phyloP scores from a whole-genome alignment of 1,139 yeast species.

The Debaryomyces nepalensis region DNA sequence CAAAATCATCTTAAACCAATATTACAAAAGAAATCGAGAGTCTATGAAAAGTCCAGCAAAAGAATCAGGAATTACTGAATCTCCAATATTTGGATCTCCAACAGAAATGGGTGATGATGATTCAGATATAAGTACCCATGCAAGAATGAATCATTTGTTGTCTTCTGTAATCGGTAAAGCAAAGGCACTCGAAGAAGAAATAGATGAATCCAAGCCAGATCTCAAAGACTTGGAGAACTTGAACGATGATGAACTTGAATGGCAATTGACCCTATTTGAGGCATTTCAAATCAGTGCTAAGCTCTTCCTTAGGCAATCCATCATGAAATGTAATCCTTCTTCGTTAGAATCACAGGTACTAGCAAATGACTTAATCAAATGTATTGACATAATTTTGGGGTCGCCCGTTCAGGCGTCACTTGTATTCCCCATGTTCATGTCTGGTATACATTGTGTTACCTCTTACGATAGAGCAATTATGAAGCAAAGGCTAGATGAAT shows the following conservation, averaged over 20 bases:
- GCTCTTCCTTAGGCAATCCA: constrained; percentile 68
- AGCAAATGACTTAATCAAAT: constrained; percentile 55
- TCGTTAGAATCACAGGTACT: constrained; percentile 67
- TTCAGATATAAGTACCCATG: constrained; percentile 34
- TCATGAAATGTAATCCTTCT: constrained; percentile 62
- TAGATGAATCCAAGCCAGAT: constrained; percentile 60
- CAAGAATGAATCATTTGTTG: constrained; percentile 28
- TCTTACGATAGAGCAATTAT: constrained; percentile 54
- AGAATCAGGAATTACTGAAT: neutral
- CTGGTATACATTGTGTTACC: constrained; percentile 70
- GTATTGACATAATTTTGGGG: constrained; percentile 66
- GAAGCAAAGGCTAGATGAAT: constrained; percentile 56
- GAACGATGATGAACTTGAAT: constrained; percentile 59
- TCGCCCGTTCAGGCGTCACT: constrained; percentile 72
- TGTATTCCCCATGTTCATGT: constrained; percentile 76
- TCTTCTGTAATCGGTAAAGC: constrained; percentile 41
- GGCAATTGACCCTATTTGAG: constrained; percentile 73
- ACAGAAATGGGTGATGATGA: constrained; percentile 20
- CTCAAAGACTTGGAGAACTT: constrained; percentile 52
- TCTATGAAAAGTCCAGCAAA: neutral
- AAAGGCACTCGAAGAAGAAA: constrained; percentile 50
- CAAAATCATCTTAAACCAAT: constrained; percentile 28
- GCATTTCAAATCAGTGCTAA: constrained; percentile 73
- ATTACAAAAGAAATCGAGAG: constrained; percentile 8
- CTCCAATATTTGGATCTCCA: constrained; percentile 15